Percentiles rank a stretch among this genome's conserved stretches.
phyloP scores from a whole-genome alignment of 2,329 filamentous ascomycete genomes.

The Microthyrium microscopicum region DNA sequence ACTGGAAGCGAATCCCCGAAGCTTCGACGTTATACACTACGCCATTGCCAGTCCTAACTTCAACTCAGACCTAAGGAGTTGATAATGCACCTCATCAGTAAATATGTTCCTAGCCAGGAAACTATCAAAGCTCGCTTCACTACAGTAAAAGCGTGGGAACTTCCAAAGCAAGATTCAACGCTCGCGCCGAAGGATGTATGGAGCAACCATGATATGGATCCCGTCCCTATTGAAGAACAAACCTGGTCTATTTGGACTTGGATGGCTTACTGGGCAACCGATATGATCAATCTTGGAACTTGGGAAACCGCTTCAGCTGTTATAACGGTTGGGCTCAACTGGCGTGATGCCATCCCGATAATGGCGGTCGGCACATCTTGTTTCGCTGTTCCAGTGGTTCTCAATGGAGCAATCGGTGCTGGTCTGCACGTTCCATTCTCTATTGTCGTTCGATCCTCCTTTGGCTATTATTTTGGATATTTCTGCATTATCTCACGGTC shows the following conservation, averaged over 20 bases:
- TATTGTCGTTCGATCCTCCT: slow-evolving; percentile 7
- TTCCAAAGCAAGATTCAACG: slow-evolving; percentile 2
- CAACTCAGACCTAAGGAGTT: too few species aligned
- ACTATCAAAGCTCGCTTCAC: too few species aligned
- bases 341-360: neutral
- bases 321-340: neutral
- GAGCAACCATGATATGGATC: slow-evolving; percentile 6
- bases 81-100: too few species aligned
- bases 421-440: slow-evolving; percentile 3
- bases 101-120: too few species aligned
- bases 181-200: slow-evolving; percentile 2
- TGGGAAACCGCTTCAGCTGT: neutral
- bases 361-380: neutral
- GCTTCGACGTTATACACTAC: too few species aligned
- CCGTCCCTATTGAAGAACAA: slow-evolving; percentile 1
- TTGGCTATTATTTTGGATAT: slow-evolving; percentile 14
- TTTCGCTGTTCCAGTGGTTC: slow-evolving; percentile 9
- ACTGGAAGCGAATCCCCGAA: too few species aligned
- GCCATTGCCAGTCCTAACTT: too few species aligned
- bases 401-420: slow-evolving; percentile 11
- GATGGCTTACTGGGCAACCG: slow-evolving; percentile 3
- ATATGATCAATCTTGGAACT: slow-evolving; percentile 23
- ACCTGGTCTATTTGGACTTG: slow-evolving; percentile 3
- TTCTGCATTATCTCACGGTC: slow-evolving; percentile 16
- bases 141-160: slow-evolving; percentile 2